A percentile compares a stretch with the other conserved stretches of the same genome.
Conservation (phyloP, 2,329 filamentous ascomycete species). For the Coleophoma crateriformis region DNA sequence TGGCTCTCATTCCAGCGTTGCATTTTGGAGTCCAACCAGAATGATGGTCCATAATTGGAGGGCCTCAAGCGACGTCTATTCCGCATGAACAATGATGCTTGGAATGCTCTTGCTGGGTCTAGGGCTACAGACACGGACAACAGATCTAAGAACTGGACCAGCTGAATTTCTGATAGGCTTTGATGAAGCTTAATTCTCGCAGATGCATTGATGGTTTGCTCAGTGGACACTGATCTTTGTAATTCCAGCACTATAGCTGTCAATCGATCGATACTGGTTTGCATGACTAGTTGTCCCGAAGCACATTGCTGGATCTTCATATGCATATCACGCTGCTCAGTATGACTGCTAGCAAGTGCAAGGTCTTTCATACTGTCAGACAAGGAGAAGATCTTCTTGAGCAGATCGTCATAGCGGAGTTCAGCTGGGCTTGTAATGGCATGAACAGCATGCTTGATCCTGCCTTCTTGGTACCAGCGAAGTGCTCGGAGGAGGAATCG, state of each 20-base stretch:
- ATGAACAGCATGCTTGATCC: constrained; percentile 12
- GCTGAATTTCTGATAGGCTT: background rate
- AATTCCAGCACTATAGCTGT: no score
- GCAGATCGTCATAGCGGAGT: constrained; percentile 16
- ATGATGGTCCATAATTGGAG: background rate
- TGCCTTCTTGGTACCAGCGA: constrained; percentile 22
- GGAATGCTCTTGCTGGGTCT: background rate
- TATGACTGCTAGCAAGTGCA: background rate
- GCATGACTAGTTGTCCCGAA: no score
- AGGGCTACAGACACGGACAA: background rate
- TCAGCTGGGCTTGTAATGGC: constrained; percentile 13
- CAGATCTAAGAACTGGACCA: background rate
- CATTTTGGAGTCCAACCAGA: background rate
- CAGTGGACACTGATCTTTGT: no score
- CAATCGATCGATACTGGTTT: no score
- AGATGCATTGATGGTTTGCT: background rate
- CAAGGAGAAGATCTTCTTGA: background rate
- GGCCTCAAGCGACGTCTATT: background rate
- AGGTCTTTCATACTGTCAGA: background rate
- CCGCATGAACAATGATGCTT: background rate
- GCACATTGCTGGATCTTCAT: background rate
- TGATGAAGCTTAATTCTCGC: background rate
- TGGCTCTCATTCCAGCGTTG: background rate
- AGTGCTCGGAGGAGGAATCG: constrained; percentile 19
- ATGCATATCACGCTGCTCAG: background rate